Evolutionary conservation across 306 rosid genomes (phyloP).

Genomic region (Fagus sylvatica): DNA sequence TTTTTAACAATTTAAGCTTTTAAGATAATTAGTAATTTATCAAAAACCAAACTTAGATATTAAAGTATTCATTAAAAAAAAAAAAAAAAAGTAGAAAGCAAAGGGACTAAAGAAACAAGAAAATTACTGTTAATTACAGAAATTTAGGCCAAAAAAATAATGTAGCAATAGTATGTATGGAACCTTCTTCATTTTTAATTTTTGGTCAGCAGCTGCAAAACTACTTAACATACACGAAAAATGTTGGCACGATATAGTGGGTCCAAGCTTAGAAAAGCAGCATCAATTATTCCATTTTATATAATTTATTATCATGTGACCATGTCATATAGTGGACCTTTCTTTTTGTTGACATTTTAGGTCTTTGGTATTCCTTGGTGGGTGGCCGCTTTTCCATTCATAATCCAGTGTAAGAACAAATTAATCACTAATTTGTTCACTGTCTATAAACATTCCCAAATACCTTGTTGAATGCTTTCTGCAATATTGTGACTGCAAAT

Average conservation of each 20-base stretch:
- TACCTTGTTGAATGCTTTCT: neutral
- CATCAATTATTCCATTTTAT: neutral
- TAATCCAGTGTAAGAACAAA: too few relatives aligned
- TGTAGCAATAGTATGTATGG: neutral
- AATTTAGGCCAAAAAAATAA: neutral
- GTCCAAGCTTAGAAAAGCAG: neutral
- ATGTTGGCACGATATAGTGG: conserved; percentile 16
- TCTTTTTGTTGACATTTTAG: conserved; percentile 10
- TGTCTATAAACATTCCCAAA: neutral
- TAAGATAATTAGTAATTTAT: too few relatives aligned
- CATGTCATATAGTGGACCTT: neutral
- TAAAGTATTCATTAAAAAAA: neutral
- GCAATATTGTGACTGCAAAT: neutral
- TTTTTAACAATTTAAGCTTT: too few relatives aligned
- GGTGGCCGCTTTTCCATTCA: neutral
- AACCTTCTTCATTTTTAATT: neutral
- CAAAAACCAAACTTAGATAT: too few relatives aligned
- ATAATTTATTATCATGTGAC: conserved; percentile 1
- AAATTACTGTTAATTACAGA: neutral
- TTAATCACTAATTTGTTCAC: neutral
- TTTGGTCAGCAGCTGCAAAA: neutral
- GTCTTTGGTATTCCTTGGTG: neutral
- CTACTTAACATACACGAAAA: conserved; percentile 5
- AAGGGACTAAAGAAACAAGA: conserved; percentile 1
- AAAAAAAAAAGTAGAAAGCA: neutral